Percentiles rank a stretch among this genome's conserved stretches.
Evolutionary conservation across 176 grass and related monocot genomes (phyloP).

Genomic region (Alloteropsis semialata): DNA sequence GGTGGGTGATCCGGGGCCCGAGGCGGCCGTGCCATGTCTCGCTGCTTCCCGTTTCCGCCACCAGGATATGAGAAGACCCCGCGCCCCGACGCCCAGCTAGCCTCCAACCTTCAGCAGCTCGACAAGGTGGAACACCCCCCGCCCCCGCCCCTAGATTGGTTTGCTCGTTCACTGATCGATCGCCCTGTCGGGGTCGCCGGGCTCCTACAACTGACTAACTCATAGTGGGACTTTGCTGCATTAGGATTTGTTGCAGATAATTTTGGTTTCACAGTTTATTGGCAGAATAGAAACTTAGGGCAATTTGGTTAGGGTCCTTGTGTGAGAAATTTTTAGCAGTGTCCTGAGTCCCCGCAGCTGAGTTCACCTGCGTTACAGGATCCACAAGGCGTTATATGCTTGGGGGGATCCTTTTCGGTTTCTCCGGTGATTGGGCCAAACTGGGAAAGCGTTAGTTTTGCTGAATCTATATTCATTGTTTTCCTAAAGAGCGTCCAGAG

Average conservation of each 20-base stretch:
- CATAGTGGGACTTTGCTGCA: not conserved
- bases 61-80: conserved; percentile 71
- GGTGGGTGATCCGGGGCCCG: conserved; percentile 50
- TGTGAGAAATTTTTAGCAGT: not conserved
- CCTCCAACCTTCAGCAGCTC: conserved; percentile 30
- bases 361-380: not conserved
- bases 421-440: not conserved
- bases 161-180: conserved; percentile 2
- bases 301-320: not conserved
- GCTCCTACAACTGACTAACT: not conserved
- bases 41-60: conserved; percentile 82
- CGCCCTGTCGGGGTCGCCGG: not conserved
- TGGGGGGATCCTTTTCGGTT: not conserved
- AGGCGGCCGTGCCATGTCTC: conserved; percentile 78
- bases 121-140: conserved; percentile 50
- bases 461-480: not conserved
- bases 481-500: not conserved
- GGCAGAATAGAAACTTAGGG: not conserved
- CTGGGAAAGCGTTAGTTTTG: not conserved
- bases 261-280: not conserved
- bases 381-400: not conserved
- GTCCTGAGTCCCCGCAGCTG: not conserved
- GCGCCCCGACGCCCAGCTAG: conserved; percentile 47
- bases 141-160: not conserved
- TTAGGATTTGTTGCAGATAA: not conserved